Evolutionary conservation across 257 asterid species (phyloP), one percentile per base, ranked within the genome.

Genomic region (Sherardia arvensis): DNA sequence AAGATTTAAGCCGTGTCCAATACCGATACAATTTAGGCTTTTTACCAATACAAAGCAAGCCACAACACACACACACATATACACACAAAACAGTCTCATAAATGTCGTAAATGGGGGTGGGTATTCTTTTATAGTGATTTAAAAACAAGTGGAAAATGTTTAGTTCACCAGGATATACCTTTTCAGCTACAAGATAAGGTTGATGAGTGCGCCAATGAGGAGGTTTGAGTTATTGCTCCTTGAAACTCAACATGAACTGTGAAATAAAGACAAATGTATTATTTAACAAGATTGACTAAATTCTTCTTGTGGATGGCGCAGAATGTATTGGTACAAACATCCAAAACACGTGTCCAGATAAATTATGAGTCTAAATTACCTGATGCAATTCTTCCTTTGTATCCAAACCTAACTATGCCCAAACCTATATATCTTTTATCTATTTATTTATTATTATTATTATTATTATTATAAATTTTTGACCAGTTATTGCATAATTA

Each of bases 131-230:
- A 8, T 22, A 38, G 1, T 14, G 30, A 38, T 61, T 23, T 15
- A 18, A 6, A 25, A 23, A 11, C 23, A 62, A 23, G 57, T 26
- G 45, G 21, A 62, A 27, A 45, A 20, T 7, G 0, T 38, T 17
- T n/a, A n/a, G n/a, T 62, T 27, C 49, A 53, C 59, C 33, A 33
- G 60, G 61, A 8, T 62, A 34, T 68, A 92, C 99, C 96, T 81
- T 83, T 73, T 93, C 96, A 66, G 97, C 81, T 87, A 93, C 73
- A 69, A 93, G 79, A 69, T 87, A 90, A 55, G 97, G 79, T 7
- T 90, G 82, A 61, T 85, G 90, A 72, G 67, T 81, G 71, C 99
- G 81, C 99, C 99, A 93, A 74, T 84, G 92, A 40, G 97, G 96
- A 64, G 64, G 65, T 65, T 84, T 77, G 51, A 87, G 86, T 80